Evolutionary conservation across 768 basidiomycete species (phyloP).

Genomic region (Suillus hirtellus): DNA sequence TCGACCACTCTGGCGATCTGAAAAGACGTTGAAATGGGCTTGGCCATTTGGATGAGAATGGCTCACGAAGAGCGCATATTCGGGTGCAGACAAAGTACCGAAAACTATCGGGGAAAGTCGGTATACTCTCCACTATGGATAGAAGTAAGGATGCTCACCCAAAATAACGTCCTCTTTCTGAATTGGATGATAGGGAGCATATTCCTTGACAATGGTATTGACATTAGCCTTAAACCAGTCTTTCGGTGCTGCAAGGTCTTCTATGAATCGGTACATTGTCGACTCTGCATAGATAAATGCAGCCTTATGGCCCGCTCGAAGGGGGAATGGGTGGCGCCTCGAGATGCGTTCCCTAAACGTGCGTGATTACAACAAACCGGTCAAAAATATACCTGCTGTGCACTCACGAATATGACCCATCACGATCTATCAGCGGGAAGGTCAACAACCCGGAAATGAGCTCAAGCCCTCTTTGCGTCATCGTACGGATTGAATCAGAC

Average conservation of each 20-base stretch:
- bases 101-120: conserved; percentile 44
- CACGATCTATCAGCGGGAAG: conserved; percentile 37
- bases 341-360: conserved; percentile 41
- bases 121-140: not conserved
- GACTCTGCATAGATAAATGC: conserved; percentile 67
- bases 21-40: conserved; percentile 72
- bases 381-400: conserved; percentile 48
- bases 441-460: conserved; percentile 50
- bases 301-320: conserved; percentile 63
- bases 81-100: conserved; percentile 67
- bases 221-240: conserved; percentile 11
- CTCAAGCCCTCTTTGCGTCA: conserved; percentile 57
- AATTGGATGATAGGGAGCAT: conserved; percentile 39
- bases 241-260: conserved; percentile 46
- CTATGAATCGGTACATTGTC: conserved; percentile 66
- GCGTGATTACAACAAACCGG: conserved; percentile 46
- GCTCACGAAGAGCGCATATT: conserved; percentile 76
- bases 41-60: conserved; percentile 65
- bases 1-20: conserved; percentile 47
- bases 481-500: conserved; percentile 49
- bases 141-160: conserved; percentile 23
- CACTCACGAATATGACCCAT: conserved; percentile 43
- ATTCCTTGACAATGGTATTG: conserved; percentile 8
- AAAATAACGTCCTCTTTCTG: conserved; percentile 61
- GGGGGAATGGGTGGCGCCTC: conserved; percentile 53